Conservation (phyloP, 202 grass and related monocot species). For the Elaeis oleifera region DNA sequence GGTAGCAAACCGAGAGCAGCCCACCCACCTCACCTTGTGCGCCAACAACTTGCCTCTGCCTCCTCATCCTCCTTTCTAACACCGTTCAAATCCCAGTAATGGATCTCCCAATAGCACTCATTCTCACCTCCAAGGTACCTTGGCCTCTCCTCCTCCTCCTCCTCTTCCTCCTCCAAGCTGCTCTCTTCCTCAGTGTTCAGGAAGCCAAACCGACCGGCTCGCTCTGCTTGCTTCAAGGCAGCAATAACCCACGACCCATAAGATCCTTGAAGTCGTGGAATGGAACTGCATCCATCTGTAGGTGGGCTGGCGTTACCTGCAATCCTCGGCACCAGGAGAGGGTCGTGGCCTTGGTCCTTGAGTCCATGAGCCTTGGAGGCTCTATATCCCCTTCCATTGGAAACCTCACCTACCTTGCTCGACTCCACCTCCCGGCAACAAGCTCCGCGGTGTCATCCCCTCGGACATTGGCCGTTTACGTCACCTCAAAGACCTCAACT, state of each 20-base stretch:
- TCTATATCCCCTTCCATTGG: slow-evolving; percentile 5
- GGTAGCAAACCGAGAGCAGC: too few relatives aligned
- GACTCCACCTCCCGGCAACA: too few relatives aligned
- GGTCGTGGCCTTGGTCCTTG: neutral
- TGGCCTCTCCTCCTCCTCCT: neutral
- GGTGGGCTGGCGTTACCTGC: slow-evolving; percentile 6
- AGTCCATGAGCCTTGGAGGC: neutral
- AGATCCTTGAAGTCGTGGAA: slow-evolving; percentile 5
- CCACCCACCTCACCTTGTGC: too few relatives aligned
- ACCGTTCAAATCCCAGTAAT: neutral
- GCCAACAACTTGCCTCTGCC: too few relatives aligned
- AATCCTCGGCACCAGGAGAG: neutral
- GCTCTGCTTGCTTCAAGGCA: slow-evolving; percentile 10
- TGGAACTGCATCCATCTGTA: neutral
- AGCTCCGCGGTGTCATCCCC: too few relatives aligned
- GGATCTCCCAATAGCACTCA: neutral
- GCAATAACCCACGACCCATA: neutral
- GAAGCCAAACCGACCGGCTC: neutral
- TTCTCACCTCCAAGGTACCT: too few relatives aligned
- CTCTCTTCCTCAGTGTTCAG: neutral
- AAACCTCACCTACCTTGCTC: slow-evolving; percentile 1
- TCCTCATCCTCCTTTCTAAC: too few relatives aligned
- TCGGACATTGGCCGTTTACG: too few relatives aligned
- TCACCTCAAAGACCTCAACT: too few relatives aligned
- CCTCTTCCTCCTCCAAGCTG: too few relatives aligned